A percentile compares a stretch with the other conserved stretches of the same genome.
phyloP scores from a whole-genome alignment of 768 basidiomycete species.

The Mycena alexandri region DNA sequence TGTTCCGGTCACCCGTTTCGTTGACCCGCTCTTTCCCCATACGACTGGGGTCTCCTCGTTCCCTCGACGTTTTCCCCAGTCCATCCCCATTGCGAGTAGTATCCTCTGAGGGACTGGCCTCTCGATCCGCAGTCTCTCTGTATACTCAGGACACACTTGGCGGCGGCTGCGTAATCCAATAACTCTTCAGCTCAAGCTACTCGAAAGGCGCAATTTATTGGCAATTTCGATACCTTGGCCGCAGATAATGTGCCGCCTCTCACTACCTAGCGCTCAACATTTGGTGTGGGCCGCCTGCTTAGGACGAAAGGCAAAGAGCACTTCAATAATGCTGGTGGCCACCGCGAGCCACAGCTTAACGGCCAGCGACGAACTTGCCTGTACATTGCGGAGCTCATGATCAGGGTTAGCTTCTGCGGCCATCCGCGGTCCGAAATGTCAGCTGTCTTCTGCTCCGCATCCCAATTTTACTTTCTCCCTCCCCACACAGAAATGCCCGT shows the following conservation, averaged over 20 bases:
- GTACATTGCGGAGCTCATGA: slow-evolving; percentile 4
- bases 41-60: no score
- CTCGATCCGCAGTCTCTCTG: no score
- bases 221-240: background rate
- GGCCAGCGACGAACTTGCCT: background rate
- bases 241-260: background rate
- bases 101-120: no score
- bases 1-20: no score
- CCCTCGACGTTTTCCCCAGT: no score
- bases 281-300: background rate
- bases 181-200: no score
- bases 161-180: no score
- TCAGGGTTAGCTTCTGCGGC: slow-evolving; percentile 6
- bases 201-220: slow-evolving; percentile 32
- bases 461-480: background rate
- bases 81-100: no score
- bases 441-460: slow-evolving; percentile 1
- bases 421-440: slow-evolving; percentile 6
- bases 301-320: background rate
- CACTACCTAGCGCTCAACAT: background rate
- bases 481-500: slow-evolving; percentile 18
- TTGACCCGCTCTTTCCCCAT: no score
- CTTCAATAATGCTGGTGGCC: background rate
- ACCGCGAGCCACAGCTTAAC: background rate
- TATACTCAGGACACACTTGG: no score